Evolutionary conservation across 2,329 filamentous ascomycete genomes (phyloP).

Genomic region (Botrytis pseudocinerea): DNA sequence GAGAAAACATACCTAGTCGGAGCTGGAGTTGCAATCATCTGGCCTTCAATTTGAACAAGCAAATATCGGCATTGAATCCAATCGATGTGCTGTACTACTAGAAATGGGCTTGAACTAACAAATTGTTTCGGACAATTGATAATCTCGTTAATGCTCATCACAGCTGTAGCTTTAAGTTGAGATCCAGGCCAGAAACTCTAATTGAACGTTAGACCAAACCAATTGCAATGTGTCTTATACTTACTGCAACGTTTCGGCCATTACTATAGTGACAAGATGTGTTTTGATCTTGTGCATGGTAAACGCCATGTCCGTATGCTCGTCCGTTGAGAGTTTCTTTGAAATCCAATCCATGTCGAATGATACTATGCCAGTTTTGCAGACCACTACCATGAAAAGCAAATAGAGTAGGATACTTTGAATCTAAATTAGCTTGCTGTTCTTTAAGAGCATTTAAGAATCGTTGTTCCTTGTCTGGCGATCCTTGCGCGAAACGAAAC

Average conservation of each 20-base stretch:
- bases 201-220: slow-evolving; percentile 20
- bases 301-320: slow-evolving; percentile 76
- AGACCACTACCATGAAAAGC: slow-evolving; percentile 83
- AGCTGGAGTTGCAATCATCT: neutral
- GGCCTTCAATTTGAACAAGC: slow-evolving; percentile 53
- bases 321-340: slow-evolving; percentile 63
- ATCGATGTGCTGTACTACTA: slow-evolving; percentile 72
- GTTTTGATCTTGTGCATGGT: slow-evolving; percentile 64
- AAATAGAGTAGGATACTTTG: slow-evolving; percentile 68
- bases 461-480: slow-evolving; percentile 79
- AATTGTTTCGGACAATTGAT: slow-evolving; percentile 72
- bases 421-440: slow-evolving; percentile 40
- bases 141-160: slow-evolving; percentile 80
- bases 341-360: slow-evolving; percentile 79
- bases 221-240: slow-evolving; percentile 16
- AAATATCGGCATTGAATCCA: slow-evolving; percentile 93
- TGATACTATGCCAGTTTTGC: slow-evolving; percentile 85
- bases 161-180: slow-evolving; percentile 55
- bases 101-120: slow-evolving; percentile 54
- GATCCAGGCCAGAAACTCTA: slow-evolving; percentile 64
- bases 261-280: slow-evolving; percentile 48
- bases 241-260: slow-evolving; percentile 16
- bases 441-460: slow-evolving; percentile 65
- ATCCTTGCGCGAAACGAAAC: slow-evolving; percentile 85
- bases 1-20: neutral